phyloP scores from a whole-genome alignment of 1,139 yeast genomes.

The Blastobotrys serpentis region DNA sequence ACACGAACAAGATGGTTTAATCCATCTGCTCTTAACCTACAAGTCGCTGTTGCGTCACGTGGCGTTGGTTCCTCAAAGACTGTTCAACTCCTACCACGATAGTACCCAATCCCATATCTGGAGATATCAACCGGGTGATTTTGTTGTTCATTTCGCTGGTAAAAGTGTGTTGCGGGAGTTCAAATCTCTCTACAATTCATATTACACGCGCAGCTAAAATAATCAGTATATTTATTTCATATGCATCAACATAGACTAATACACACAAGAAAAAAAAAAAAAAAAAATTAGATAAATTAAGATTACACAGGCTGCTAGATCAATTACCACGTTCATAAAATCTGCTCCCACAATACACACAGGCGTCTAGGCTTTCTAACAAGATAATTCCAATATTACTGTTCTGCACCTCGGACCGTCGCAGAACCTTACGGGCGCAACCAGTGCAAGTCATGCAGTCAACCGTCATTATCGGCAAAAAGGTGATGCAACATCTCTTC shows the following conservation, averaged over 20 bases:
- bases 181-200: conserved; percentile 11
- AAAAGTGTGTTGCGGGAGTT: conserved; percentile 4
- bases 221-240: conserved; percentile 1
- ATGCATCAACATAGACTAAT: neutral
- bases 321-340: conserved; percentile 22
- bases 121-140: conserved; percentile 29
- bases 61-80: conserved; percentile 39
- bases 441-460: conserved; percentile 28
- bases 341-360: conserved; percentile 30
- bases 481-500: conserved; percentile 29
- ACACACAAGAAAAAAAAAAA: neutral
- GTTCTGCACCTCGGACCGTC: conserved; percentile 11
- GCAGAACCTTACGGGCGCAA: conserved; percentile 24
- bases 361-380: conserved; percentile 24
- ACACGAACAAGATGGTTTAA: conserved; percentile 31
- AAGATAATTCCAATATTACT: conserved; percentile 19
- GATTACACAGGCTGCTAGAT: conserved; percentile 14
- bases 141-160: conserved; percentile 35
- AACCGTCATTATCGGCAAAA: conserved; percentile 25
- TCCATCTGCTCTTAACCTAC: conserved; percentile 28
- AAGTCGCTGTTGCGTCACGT: conserved; percentile 31
- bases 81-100: conserved; percentile 35
- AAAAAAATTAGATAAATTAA: too few relatives aligned
- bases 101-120: conserved; percentile 24
- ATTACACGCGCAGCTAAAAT: conserved; percentile 4